Conservation (phyloP, 148 eudicot species). For the Selenicereus undatus region DNA sequence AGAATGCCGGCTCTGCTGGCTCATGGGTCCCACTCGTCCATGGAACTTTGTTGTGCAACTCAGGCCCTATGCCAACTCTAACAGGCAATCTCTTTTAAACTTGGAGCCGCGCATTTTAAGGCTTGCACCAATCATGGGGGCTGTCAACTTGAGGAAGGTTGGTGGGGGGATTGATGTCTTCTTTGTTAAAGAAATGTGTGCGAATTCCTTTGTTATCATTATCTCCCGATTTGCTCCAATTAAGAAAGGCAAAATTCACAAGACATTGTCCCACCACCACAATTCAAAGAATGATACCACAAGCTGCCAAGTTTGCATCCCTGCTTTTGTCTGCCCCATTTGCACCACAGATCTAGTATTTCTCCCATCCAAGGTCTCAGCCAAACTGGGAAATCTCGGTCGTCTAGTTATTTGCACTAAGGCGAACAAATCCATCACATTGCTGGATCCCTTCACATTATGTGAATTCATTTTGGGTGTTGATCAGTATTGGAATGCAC, state of each 20-base stretch:
- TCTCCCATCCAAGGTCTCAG: constrained; percentile 48
- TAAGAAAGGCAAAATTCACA: constrained; percentile 21
- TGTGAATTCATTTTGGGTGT: constrained; percentile 24
- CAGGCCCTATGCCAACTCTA: constrained; percentile 47
- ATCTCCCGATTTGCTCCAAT: constrained; percentile 40
- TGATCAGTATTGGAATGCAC: constrained; percentile 41
- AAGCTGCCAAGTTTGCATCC: constrained; percentile 32
- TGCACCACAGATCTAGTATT: constrained; percentile 54
- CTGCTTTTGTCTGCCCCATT: constrained; percentile 51
- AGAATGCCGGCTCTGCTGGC: constrained; percentile 46
- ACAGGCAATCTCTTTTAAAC: constrained; percentile 41
- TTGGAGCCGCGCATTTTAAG: constrained; percentile 29
- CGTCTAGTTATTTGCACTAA: constrained; percentile 47
- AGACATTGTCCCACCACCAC: constrained; percentile 33
- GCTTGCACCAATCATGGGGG: constrained; percentile 20
- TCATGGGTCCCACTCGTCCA: not conserved
- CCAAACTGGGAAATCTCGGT: constrained; percentile 35
- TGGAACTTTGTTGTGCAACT: constrained; percentile 57
- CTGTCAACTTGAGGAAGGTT: constrained; percentile 33
- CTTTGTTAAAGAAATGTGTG: constrained; percentile 46
- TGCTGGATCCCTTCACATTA: constrained; percentile 45
- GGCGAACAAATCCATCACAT: constrained; percentile 25
- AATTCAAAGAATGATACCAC: constrained; percentile 45
- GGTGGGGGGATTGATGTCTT: constrained; percentile 54
- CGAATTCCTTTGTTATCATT: constrained; percentile 37